Conservation (phyloP, 306 rosid species). For the Vachellia pachyceras region DNA sequence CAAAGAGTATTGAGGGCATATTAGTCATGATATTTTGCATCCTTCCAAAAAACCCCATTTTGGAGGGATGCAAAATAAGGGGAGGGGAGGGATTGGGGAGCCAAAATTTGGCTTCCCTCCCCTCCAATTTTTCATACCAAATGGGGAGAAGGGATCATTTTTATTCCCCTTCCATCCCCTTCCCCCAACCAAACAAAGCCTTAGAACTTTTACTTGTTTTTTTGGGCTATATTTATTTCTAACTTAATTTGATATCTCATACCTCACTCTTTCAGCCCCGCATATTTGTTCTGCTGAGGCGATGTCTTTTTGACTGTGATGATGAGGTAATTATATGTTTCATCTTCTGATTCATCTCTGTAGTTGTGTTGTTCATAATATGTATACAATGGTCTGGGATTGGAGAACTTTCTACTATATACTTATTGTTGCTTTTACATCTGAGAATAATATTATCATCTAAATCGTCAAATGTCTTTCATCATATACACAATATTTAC, state of each 20-base stretch:
- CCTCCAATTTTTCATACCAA: too few species aligned
- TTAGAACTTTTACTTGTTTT: conserved; percentile 2
- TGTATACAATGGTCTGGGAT: background rate
- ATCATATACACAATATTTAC: background rate
- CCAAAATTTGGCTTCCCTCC: too few species aligned
- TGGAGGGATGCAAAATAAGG: too few species aligned
- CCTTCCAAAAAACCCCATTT: too few species aligned
- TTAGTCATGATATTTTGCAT: too few species aligned
- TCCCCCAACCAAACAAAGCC: too few species aligned
- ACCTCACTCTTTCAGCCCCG: conserved; percentile 74
- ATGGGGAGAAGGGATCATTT: too few species aligned
- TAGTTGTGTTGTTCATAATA: conserved; percentile 28
- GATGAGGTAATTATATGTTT: conserved; percentile 75
- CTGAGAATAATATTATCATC: background rate
- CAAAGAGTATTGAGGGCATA: too few species aligned
- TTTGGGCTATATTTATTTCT: conserved; percentile 26
- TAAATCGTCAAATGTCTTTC: background rate
- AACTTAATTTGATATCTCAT: conserved; percentile 29
- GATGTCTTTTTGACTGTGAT: conserved; percentile 94
- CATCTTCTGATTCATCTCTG: conserved; percentile 30
- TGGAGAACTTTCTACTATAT: conserved; percentile 3
- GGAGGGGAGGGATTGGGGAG: too few species aligned
- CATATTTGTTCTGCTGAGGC: conserved; percentile 75
- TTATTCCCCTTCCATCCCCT: too few species aligned
- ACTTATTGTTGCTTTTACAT: background rate